Evolutionary conservation across 371 early-diverging fungal genomes (phyloP), one percentile per base, ranked within the genome.

Genomic region (Globomyces sp.): DNA sequence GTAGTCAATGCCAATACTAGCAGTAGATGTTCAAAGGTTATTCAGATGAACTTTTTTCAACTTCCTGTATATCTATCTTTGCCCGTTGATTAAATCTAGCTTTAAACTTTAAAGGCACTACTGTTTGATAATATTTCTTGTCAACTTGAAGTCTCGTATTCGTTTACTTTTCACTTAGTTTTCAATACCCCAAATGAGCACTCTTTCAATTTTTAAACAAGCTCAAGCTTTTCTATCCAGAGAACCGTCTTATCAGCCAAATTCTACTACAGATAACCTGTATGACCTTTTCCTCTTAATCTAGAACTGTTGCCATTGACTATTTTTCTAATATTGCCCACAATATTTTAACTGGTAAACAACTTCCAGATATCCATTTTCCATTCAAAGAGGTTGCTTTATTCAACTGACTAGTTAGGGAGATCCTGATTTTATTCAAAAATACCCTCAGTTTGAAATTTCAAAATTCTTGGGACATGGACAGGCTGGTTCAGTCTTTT

Each of bases 341-440:
- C 41, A 37, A 40, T 4, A 60, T 37, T 37, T 49, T 60, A 13
- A 60, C 34, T 24, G 49, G 49, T 8, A 44, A 60, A 49, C 34
- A 40, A 13, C 41, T 60, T 34, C 60, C 49, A 13, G 44, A 49
- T 44, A 49, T 49, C 13, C 60, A 86, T 36, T 76, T 83, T 72
- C 67, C 67, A 9, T 58, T n/a, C 6, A 47, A 66, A 57, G 67
- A 24, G 24, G 24, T 24, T 24, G 24, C 24, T 24, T 24, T 24
- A 24, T 24, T 24, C 24, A 24, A 24, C 24, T 24, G 24, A 24
- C 24, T 24, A 24, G 24, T 24, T 24, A 66, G 36, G 60, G 13
- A 47, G 67, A 66, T 50, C 49, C 41, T 4, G 60, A 58, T 10
- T 66, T 66, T 66, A 57, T 58, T 43, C 11, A 43, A 44, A 40